Evolutionary conservation across 306 rosid species (phyloP), one percentile per base, ranked within the genome.

Genomic region (Acacia acuminata): DNA sequence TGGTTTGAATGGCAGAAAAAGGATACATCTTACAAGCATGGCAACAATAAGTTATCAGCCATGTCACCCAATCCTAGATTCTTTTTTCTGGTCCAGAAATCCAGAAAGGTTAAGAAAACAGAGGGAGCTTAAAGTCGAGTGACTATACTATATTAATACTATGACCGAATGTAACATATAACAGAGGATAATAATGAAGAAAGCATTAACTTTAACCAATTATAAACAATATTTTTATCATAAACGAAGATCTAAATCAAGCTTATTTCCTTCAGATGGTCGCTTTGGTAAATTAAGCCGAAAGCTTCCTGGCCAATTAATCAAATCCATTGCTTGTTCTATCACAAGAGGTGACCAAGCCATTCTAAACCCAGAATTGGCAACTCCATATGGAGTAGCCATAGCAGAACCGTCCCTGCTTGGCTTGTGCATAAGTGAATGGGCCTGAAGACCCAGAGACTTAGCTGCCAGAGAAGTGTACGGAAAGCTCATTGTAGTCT

Each of bases 161-260:
- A 64, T 64, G 32, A 10, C 10, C 43, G 20, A 72, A 42, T 69
- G 74, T n/a, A n/a, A 70, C 75, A 70, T 22, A 43, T 22, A 71
- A 22, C 34, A 22, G 14, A 7, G 13, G 47, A 68, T 38, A 40
- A 68, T 38, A 40, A 40, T 68, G 9, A 69, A 38, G 51, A 20
- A 42, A 69, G 17, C 32, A 40, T 12, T 17, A 69, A 12, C 19
- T 7, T 20, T 1, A 77, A 72, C 17, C 8, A 78, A 5, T 0
- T 13, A 20, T 63, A 44, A 45, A 25, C 66, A 44, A 55, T 9
- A 73, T 61, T 73, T 38, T 55, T 17, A 83, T 91, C 88, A 90
- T 42, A 92, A 86, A 75, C 91, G 82, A 81, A 92, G 93, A 86
- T 92, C 91, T 44, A 92, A 84, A 78, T 92, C 97, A 76, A 90